Percentiles rank a stretch among this genome's conserved stretches.
Evolutionary conservation across 345 rosid genomes (phyloP).

Genomic region (rapeseed (Brassica napus)): Da-Ae NC_063442.1:10690501-10691000

Average conservation of each 20-base stretch:
- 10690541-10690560: conserved; percentile 69
- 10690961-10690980: conserved; percentile 94
- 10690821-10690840: conserved; percentile 13
- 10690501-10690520: conserved; percentile 73
- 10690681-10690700: conserved; percentile 84
- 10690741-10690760: conserved; percentile 65
- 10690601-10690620: conserved; percentile 74
- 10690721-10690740: conserved; percentile 51
- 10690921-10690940: conserved; percentile 67
- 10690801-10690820: background rate
- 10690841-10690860: background rate
- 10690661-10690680: conserved; percentile 55
- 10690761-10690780: conserved; percentile 82
- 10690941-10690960: conserved; percentile 78
- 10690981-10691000: conserved; percentile 63
- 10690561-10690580: conserved; percentile 82
- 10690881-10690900: conserved; percentile 75
- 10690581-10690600: conserved; percentile 66
- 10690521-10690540: conserved; percentile 61
- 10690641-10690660: conserved; percentile 64
- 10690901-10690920: conserved; percentile 52
- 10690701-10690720: conserved; percentile 54
- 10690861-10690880: background rate
- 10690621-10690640: conserved; percentile 58
- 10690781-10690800: conserved; percentile 19